These are phyloP conservation scores for Diaporthe ilicicola DNA, from an alignment of 2,329 filamentous ascomycete species.

Conservation along the genomic window DNA sequence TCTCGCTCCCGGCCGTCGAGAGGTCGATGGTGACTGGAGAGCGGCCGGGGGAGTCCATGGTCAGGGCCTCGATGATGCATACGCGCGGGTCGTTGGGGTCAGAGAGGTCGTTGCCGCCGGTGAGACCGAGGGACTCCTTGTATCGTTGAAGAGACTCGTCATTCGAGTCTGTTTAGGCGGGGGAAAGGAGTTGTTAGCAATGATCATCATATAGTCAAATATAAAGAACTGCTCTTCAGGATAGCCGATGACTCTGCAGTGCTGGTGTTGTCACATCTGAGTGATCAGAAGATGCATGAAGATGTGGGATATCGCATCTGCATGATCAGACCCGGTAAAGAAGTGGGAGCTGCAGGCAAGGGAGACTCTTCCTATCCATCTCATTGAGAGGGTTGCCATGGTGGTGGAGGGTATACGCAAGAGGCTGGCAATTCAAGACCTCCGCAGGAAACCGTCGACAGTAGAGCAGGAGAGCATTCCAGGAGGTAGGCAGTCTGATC, in stretches of 20 bases:
- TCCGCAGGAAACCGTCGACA: neutral
- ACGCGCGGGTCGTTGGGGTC: slow-evolving; percentile 85
- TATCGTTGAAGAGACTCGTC: slow-evolving; percentile 97
- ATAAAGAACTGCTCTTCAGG: neutral
- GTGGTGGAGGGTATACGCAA: neutral
- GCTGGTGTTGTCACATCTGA: neutral
- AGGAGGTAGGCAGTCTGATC: neutral
- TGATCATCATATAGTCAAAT: slow-evolving; percentile 8
- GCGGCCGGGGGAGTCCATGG: slow-evolving; percentile 85
- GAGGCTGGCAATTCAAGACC: neutral
- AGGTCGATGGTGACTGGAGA: slow-evolving; percentile 90
- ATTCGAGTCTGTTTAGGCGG: slow-evolving; percentile 59
- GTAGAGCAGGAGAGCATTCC: neutral
- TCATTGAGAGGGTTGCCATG: neutral
- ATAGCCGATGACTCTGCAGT: neutral
- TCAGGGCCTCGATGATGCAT: slow-evolving; percentile 92
- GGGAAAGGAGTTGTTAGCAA: neutral
- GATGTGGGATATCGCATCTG: neutral
- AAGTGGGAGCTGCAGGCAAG: neutral
- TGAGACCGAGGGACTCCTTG: slow-evolving; percentile 94
- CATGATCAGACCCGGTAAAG: neutral
- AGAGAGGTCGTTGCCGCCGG: slow-evolving; percentile 75
- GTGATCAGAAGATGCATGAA: neutral
- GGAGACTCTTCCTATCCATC: neutral
- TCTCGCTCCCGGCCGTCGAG: slow-evolving; percentile 75